Evolutionary conservation across 2,329 filamentous ascomycete genomes (phyloP).

Genomic region (Aciculosporium take): DNA sequence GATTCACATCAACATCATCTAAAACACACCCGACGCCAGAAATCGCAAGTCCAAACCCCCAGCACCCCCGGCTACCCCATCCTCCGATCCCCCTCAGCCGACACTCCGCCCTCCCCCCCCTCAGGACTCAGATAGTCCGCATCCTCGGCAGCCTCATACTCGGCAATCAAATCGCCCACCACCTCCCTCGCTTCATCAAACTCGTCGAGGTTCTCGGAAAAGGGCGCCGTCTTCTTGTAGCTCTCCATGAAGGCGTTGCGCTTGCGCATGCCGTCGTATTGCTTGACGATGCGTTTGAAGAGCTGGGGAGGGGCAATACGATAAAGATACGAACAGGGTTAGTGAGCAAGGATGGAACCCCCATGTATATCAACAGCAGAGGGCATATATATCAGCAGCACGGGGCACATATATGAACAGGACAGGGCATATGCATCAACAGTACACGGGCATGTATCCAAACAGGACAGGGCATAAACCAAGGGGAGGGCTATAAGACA

Average conservation of each 20-base stretch:
- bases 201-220: constrained; percentile 79
- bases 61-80: constrained; percentile 14
- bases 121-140: constrained; percentile 78
- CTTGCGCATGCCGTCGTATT: constrained; percentile 90
- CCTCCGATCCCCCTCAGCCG: constrained; percentile 39
- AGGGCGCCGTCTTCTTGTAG: constrained; percentile 92
- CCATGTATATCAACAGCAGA: too few relatives aligned
- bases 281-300: constrained; percentile 83
- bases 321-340: neutral
- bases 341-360: neutral
- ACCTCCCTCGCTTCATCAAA: constrained; percentile 93
- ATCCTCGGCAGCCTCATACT: constrained; percentile 92
- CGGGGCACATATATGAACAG: too few relatives aligned
- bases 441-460: too few relatives aligned
- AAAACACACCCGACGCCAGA: too few relatives aligned
- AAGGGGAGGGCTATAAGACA: neutral
- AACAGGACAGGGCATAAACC: neutral
- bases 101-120: constrained; percentile 35
- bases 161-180: constrained; percentile 76
- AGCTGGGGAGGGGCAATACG: constrained; percentile 40
- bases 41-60: neutral
- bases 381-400: too few relatives aligned
- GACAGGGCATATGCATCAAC: too few relatives aligned
- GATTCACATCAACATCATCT: too few relatives aligned
- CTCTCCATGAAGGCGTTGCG: constrained; percentile 92